Conservation (phyloP, 1,284 basidiomycete species). For the Hortiboletus rubellus region DNA sequence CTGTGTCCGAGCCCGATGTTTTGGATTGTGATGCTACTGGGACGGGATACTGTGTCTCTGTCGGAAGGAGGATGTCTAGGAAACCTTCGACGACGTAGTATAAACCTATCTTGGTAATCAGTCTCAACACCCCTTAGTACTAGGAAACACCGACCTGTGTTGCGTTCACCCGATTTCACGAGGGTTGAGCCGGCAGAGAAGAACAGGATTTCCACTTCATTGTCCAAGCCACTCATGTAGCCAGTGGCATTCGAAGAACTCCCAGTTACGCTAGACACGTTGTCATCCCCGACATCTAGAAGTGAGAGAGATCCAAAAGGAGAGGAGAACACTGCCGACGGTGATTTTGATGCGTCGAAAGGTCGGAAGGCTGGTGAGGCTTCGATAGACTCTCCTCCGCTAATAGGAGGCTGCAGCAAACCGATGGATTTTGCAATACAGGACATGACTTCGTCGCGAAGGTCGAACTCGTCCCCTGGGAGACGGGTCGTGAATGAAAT, state of each 20-base stretch:
- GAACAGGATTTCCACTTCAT: conserved; percentile 94
- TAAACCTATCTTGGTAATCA: conserved; percentile 54
- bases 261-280: conserved; percentile 62
- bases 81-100: conserved; percentile 99
- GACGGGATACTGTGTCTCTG: conserved; percentile 38
- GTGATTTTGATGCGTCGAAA: conserved; percentile 48
- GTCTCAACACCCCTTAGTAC: background rate
- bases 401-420: conserved; percentile 81
- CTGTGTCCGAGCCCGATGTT: conserved; percentile 24
- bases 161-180: conserved; percentile 87
- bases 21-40: conserved; percentile 26
- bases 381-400: conserved; percentile 61
- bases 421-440: conserved; percentile 98
- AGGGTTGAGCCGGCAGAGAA: conserved; percentile 86
- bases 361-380: conserved; percentile 63
- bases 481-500: conserved; percentile 33
- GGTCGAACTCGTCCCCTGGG: conserved; percentile 71
- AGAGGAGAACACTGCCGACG: conserved; percentile 56
- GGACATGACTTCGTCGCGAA: conserved; percentile 93
- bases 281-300: conserved; percentile 72
- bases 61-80: conserved; percentile 84
- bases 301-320: conserved; percentile 86
- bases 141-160: conserved; percentile 58
- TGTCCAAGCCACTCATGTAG: conserved; percentile 80
- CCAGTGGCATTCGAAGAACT: conserved; percentile 58